phyloP scores from a whole-genome alignment of 306 rosid genomes.

The Acmispon strigosus region DNA sequence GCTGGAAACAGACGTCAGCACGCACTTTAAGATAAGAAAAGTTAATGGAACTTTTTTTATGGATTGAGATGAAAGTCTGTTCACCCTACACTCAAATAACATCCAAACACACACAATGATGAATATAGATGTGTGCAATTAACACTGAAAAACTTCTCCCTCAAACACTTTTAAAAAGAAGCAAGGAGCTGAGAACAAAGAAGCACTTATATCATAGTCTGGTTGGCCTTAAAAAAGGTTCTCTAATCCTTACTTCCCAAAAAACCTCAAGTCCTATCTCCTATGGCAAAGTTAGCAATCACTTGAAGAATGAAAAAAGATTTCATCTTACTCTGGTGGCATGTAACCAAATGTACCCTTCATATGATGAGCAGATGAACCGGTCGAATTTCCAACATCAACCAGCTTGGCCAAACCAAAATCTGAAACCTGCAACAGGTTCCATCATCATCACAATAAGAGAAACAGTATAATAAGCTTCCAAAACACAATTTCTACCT shows the following conservation, averaged over 20 bases:
- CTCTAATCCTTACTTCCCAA: background rate
- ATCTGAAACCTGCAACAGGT: conserved; percentile 68
- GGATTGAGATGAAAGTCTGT: too few relatives aligned
- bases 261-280: background rate
- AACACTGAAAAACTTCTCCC: too few relatives aligned
- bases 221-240: background rate
- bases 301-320: background rate
- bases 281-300: background rate
- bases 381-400: conserved; percentile 58
- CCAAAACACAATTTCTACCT: conserved; percentile 40
- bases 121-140: too few relatives aligned
- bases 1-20: too few relatives aligned
- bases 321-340: conserved; percentile 82
- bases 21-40: too few relatives aligned
- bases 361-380: conserved; percentile 40
- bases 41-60: too few relatives aligned
- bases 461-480: background rate
- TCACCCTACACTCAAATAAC: too few relatives aligned
- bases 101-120: too few relatives aligned
- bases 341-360: conserved; percentile 96
- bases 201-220: background rate
- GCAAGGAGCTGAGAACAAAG: too few relatives aligned
- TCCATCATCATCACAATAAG: background rate
- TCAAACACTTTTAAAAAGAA: too few relatives aligned
- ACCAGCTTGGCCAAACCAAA: conserved; percentile 84